phyloP scores from a whole-genome alignment of 192 early-diverging fungal genomes.

The Rhizophagus sp. region DNA sequence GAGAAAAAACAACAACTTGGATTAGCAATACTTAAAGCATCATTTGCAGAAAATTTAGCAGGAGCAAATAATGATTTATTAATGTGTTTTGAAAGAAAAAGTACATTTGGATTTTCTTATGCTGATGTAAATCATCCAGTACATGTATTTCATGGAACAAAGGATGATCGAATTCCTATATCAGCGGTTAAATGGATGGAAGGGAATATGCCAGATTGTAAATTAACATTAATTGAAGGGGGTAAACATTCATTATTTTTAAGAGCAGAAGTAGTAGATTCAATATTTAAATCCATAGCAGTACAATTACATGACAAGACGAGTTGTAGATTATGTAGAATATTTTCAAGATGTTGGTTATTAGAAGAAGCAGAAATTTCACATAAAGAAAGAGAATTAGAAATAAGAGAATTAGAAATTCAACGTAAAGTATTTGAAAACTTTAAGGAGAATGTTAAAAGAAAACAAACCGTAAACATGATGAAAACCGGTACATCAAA shows the following conservation, averaged over 20 bases:
- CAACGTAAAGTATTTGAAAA: conserved; percentile 1
- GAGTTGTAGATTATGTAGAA: conserved; percentile 1
- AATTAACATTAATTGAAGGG: conserved; percentile 44
- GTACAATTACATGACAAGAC: conserved; percentile 10
- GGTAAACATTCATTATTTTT: conserved; percentile 44
- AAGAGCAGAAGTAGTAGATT: conserved; percentile 42
- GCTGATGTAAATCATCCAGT: conserved; percentile 45
- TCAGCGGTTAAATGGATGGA: conserved; percentile 50
- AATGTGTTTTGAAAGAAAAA: conserved; percentile 41
- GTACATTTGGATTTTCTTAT: conserved; percentile 46
- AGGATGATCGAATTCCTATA: conserved; percentile 42
- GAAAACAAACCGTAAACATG: background rate
- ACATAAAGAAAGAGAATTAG: conserved; percentile 13
- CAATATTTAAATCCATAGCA: conserved; percentile 46
- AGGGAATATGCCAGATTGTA: conserved; percentile 41
- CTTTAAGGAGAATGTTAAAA: background rate
- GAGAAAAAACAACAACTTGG: conserved; percentile 41
- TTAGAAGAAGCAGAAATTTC: background rate
- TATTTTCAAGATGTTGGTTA: conserved; percentile 18
- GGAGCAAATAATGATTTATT: conserved; percentile 47
- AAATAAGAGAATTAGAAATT: conserved; percentile 23
- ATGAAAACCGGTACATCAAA: background rate
- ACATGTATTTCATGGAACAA: conserved; percentile 48
- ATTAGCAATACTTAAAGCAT: conserved; percentile 43
- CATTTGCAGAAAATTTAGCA: conserved; percentile 40